phyloP scores from a whole-genome alignment of 1,284 basidiomycete genomes.

The Trametes versicolor region DNA sequence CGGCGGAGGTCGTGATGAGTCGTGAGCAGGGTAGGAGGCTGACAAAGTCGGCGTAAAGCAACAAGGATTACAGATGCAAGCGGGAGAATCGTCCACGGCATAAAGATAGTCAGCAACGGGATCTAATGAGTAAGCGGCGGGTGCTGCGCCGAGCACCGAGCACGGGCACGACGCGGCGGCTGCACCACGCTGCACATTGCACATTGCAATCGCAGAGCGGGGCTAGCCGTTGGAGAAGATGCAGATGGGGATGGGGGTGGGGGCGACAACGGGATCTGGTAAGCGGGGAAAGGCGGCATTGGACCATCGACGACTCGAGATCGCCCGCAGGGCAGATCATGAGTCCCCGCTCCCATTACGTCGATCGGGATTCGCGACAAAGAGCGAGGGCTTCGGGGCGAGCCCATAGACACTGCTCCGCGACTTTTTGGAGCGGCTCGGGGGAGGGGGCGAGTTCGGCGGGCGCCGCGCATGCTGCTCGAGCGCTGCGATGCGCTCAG shows the following conservation, averaged over 20 bases:
- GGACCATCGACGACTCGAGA: not conserved
- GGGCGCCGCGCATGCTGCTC: conserved; percentile 46
- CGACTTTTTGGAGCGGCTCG: conserved; percentile 46
- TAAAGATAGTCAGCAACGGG: conserved; percentile 31
- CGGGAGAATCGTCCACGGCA: conserved; percentile 28
- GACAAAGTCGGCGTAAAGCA: conserved; percentile 17
- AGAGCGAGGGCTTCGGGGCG: conserved; percentile 63
- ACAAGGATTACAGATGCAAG: conserved; percentile 29
- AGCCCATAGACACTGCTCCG: conserved; percentile 58
- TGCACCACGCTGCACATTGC: not conserved
- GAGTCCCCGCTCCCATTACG: conserved; percentile 26
- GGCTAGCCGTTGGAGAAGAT: not conserved
- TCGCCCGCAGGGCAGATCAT: conserved; percentile 11
- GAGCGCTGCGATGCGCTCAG: conserved; percentile 50
- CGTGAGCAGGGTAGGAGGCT: conserved; percentile 13
- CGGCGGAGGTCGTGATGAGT: conserved; percentile 10
- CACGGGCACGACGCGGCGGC: not conserved
- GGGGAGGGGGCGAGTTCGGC: conserved; percentile 26
- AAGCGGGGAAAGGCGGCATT: conserved; percentile 1
- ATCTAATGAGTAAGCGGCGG: conserved; percentile 25
- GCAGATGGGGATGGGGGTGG: not conserved
- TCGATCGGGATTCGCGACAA: conserved; percentile 69
- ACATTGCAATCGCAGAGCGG: not conserved
- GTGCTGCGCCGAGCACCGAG: not conserved
- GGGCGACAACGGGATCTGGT: conserved; percentile 7